These are phyloP conservation scores for Coemansia sp. DNA, from an alignment of 192 early-diverging fungal species.

Conservation along the genomic window DNA sequence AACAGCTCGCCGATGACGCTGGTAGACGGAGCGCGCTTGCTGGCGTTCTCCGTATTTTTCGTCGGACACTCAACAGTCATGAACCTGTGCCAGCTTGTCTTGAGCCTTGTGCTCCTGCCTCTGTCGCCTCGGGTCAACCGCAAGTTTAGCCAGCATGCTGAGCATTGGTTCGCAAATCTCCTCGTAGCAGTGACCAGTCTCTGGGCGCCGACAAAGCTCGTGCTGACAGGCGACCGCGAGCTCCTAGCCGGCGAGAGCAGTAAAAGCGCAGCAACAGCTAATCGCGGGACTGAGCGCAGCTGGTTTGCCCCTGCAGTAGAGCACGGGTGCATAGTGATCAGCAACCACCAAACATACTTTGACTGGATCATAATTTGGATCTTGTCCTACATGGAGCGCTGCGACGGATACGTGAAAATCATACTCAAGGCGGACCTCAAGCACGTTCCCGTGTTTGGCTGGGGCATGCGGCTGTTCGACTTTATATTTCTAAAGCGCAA, in stretches of 20 bases:
- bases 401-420: constrained; percentile 88
- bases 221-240: constrained; percentile 51
- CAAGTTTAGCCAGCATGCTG: constrained; percentile 56
- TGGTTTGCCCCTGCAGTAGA: constrained; percentile 48
- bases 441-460: constrained; percentile 87
- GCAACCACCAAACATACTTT: constrained; percentile 55
- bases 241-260: constrained; percentile 16
- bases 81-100: constrained; percentile 49
- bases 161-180: constrained; percentile 51
- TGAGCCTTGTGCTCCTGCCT: constrained; percentile 32
- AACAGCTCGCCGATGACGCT: constrained; percentile 43
- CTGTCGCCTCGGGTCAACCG: constrained; percentile 28
- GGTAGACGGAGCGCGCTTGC: constrained; percentile 27
- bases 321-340: constrained; percentile 52
- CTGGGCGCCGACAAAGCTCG: constrained; percentile 55
- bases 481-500: constrained; percentile 95
- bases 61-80: constrained; percentile 45
- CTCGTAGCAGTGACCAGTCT: constrained; percentile 41
- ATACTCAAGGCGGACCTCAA: constrained; percentile 85
- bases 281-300: constrained; percentile 8
- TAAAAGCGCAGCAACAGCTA: constrained; percentile 31
- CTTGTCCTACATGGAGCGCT: constrained; percentile 64
- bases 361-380: constrained; percentile 62
- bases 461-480: constrained; percentile 88
- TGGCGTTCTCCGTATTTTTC: constrained; percentile 38